Conservation (phyloP, 257 asterid species). For the Solanum tarijense region DNA sequence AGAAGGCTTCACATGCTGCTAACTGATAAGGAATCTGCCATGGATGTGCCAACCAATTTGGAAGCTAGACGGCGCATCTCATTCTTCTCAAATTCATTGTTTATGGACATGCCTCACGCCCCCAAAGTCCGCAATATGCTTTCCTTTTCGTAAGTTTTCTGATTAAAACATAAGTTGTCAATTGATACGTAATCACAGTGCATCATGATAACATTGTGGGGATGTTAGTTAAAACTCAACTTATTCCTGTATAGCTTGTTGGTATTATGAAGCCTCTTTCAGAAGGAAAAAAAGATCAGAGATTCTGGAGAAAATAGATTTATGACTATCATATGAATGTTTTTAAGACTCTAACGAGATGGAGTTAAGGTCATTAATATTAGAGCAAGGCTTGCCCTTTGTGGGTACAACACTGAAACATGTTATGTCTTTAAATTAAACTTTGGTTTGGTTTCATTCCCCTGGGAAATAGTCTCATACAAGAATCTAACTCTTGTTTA, state of each 20-base stretch:
- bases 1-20: slow-evolving; percentile 83
- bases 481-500: not conserved
- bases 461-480: not conserved
- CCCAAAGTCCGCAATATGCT: slow-evolving; percentile 99
- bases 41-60: slow-evolving; percentile 97
- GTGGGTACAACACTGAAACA: not conserved
- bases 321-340: not conserved
- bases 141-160: slow-evolving; percentile 80
- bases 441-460: not conserved
- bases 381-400: not conserved
- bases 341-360: not conserved
- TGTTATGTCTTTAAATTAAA: not conserved
- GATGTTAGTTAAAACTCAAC: not conserved
- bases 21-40: slow-evolving; percentile 92
- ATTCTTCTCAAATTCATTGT: slow-evolving; percentile 91
- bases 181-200: not conserved
- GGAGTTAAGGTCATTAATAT: not conserved
- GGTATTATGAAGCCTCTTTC: not conserved
- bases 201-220: not conserved
- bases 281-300: not conserved
- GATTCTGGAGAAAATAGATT: not conserved
- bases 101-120: slow-evolving; percentile 96
- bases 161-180: not conserved
- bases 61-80: slow-evolving; percentile 97
- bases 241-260: not conserved